Evolutionary conservation across 805 yeast species (phyloP).

Genomic region (Kuraishia capsulata): DNA sequence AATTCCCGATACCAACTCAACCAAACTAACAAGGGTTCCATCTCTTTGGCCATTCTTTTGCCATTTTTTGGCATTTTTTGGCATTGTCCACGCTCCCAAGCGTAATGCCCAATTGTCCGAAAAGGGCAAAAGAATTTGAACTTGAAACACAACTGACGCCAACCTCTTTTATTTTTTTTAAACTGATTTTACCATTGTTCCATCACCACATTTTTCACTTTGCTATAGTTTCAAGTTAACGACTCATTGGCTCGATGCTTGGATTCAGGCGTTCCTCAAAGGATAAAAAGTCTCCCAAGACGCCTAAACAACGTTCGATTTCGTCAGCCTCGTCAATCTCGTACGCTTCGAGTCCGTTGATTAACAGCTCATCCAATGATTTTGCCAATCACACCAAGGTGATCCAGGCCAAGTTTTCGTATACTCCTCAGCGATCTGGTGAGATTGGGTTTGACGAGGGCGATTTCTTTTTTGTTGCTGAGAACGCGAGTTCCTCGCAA

Average conservation of each 20-base stretch:
- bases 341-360: neutral
- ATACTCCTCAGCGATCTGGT: slow-evolving; percentile 69
- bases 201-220: too few species aligned
- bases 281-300: slow-evolving; percentile 13
- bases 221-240: too few species aligned
- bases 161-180: neutral
- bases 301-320: slow-evolving; percentile 9
- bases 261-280: slow-evolving; percentile 20
- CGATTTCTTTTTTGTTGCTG: slow-evolving; percentile 79
- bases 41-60: too few species aligned
- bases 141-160: neutral
- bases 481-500: slow-evolving; percentile 29
- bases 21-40: too few species aligned
- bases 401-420: slow-evolving; percentile 72
- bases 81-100: slow-evolving; percentile 38
- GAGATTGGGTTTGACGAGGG: slow-evolving; percentile 75
- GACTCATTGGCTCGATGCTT: too few species aligned
- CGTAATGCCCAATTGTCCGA: neutral
- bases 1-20: too few species aligned
- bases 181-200: too few species aligned
- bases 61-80: slow-evolving; percentile 81
- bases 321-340: slow-evolving; percentile 9
- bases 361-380: too few species aligned
- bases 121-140: neutral
- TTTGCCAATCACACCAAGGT: slow-evolving; percentile 59